Evolutionary conservation across 345 rosid genomes (phyloP), one percentile per base, ranked within the genome.

Genomic region (Kernera saxatilis): DNA sequence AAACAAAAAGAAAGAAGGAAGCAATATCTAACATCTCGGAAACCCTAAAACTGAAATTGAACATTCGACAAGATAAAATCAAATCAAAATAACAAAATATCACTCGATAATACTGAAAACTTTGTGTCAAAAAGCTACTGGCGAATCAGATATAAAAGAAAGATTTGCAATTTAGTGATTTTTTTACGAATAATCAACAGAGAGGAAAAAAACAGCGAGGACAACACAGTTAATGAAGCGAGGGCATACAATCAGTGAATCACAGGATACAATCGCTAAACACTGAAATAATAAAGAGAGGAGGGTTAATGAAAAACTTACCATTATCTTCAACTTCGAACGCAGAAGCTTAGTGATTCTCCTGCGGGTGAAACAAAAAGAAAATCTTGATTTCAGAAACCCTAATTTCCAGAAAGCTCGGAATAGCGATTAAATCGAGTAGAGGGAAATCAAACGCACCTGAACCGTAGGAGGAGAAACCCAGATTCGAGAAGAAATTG

Each of bases 301-400:
- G 9, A 59, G 15, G 29, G 39, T 32, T 32, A 8, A 2, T 3
- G 50, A 59, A 57, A 15, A 44, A 53, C 54, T 62, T 62, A 71
- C 76, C 76, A 62, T 62, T 62, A n/a, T 61, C 21, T 71, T 51
- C 62, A 12, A 62, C 69, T 27, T 23, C 3, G 45, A 52, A 30
- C 53, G 35, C 17, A 8, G 17, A 54, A 27, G 11, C 54, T 43
- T 32, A 23, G 29, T 52, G 39, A 23, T 50, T 23, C 22, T 26
- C 50, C 71, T 52, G 37, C 49, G 60, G 2, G 39, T 26, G 10
- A 6, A 27, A 18, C 6, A 6, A 5, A 46, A 18, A 8, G 4
- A 17, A 35, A 15, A 10, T 4, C 3, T 7, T 54, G 9, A 11
- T 2, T 12, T 54, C 63, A 30, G 52, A 30, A 69, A 53, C 51